Base-by-base conservation (phyloP, 2,329 filamentous ascomycete genomes). In the Boeremia lycopersici region DNA sequence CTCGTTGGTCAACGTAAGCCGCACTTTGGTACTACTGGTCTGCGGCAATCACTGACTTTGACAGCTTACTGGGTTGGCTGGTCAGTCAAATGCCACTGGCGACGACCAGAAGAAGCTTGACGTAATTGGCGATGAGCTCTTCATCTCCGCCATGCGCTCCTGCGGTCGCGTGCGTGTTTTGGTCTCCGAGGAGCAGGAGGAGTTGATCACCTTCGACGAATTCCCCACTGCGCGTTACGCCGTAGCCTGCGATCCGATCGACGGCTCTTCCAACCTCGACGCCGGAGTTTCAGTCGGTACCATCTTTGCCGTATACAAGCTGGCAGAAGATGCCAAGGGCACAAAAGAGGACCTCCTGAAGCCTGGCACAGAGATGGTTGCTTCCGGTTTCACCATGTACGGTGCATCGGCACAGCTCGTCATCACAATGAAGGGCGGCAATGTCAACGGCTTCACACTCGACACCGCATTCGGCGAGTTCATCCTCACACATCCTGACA, bases 51-150 rank as follows among this genome's bases (percentile, higher is more conserved):
- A 53, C 63, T 72, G 35, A 73, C 57, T 15, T 6, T n/a, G 2
- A 19, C 50, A 82, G 78, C 86, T 99, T 59, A 96, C 91, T 47
- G 95, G 95, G 58, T 87, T 99, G 43, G 95, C 95, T 59, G 95
- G 95, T 56, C 95, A 93, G 57, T 91, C 92, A 64, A 99, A 99
- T 80, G 91, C 84, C 48, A 98, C 95, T 3, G 95, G 95, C 63
- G 95, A 99, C 77, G 95, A 98, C 76, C 95, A 99, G 78, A 99
- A 99, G 86, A 99, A 99, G 82, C 90, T 99, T 60, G 95, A 99
- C 75, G 93, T 99, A 56, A 98, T 99, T 74, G 93, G 93, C 76
- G 98, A 99, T 76, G 95, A 99, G 75, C 84, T 99, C 69, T 99
- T 99, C 81, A 90, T 99, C 72, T 88, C 91, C 58, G 90, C 93